These are phyloP conservation scores for Daldinia caldariorum DNA, from an alignment of 495 filamentous ascomycete genomes.

Conservation along the genomic window DNA sequence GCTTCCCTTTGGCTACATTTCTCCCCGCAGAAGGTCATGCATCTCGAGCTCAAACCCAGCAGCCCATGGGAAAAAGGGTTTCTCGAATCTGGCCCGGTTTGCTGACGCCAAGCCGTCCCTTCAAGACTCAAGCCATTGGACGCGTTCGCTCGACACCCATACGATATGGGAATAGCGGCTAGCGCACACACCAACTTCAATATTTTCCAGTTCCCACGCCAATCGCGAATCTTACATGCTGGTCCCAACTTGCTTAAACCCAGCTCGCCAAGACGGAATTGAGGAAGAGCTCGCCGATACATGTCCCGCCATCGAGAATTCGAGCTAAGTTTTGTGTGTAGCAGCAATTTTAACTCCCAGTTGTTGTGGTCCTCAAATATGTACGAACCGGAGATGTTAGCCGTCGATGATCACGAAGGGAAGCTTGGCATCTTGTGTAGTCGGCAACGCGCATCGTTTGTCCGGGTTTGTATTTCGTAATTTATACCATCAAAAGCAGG, in stretches of 20 bases:
- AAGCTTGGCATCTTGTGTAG: slow-evolving; percentile 5
- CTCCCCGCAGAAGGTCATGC: slow-evolving; percentile 9
- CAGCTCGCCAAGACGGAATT: slow-evolving; percentile 45
- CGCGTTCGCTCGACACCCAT: slow-evolving; percentile 16
- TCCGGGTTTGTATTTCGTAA: background rate
- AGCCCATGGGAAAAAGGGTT: background rate
- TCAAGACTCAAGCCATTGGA: slow-evolving; percentile 11
- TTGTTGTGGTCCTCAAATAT: background rate
- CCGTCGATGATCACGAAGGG: background rate
- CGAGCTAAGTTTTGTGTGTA: background rate
- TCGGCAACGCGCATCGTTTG: background rate
- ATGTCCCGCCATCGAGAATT: slow-evolving; percentile 21
- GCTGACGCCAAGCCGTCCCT: slow-evolving; percentile 31
- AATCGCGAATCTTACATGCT: slow-evolving; percentile 22
- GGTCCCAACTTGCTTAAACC: slow-evolving; percentile 12
- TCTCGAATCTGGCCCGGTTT: slow-evolving; percentile 29
- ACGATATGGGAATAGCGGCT: slow-evolving; percentile 31
- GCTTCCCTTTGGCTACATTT: background rate
- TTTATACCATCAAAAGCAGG: background rate
- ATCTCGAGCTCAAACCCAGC: background rate
- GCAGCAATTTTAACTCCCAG: background rate
- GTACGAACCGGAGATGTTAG: background rate
- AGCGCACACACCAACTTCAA: slow-evolving; percentile 19
- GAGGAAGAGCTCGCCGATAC: slow-evolving; percentile 36
- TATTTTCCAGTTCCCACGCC: slow-evolving; percentile 20